Evolutionary conservation across 176 grass and related monocot genomes (phyloP).

Genomic region (Stipa capillata): DNA sequence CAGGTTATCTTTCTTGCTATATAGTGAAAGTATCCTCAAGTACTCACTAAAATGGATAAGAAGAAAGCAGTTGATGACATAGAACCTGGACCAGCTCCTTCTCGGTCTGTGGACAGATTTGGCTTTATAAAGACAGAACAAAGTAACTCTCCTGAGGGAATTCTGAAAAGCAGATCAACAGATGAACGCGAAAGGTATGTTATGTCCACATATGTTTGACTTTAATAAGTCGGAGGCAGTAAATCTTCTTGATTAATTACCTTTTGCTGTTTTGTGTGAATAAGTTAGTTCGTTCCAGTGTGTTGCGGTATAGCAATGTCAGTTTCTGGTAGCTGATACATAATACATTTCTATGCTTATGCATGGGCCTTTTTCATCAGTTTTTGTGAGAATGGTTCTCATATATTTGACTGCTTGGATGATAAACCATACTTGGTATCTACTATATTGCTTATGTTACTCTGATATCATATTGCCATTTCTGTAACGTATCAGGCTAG

Average conservation of each 20-base stretch:
- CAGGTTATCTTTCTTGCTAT: not conserved
- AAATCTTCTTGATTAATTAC: not conserved
- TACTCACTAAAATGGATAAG: conserved; percentile 52
- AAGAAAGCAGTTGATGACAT: conserved; percentile 40
- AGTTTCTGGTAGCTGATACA: not conserved
- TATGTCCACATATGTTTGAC: not conserved
- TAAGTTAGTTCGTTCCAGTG: not conserved
- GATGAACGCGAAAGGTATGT: conserved; percentile 51
- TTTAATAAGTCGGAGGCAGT: not conserved
- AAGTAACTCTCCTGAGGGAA: conserved; percentile 35
- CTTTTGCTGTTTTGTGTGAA: not conserved
- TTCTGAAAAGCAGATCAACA: conserved; percentile 7
- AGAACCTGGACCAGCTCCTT: conserved; percentile 40
- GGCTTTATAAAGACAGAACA: conserved; percentile 53
- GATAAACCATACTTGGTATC: not conserved
- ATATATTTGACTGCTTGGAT: not conserved
- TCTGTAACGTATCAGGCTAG: not conserved
- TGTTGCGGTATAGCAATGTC: not conserved
- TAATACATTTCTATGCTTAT: not conserved
- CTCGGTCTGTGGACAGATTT: conserved; percentile 54
- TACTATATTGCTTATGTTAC: not conserved
- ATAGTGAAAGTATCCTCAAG: not conserved
- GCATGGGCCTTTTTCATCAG: not conserved
- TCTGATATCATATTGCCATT: not conserved
- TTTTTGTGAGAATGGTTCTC: not conserved